Evolutionary conservation across 345 rosid genomes (phyloP).

Genomic region (Erucastrum elatum): DNA sequence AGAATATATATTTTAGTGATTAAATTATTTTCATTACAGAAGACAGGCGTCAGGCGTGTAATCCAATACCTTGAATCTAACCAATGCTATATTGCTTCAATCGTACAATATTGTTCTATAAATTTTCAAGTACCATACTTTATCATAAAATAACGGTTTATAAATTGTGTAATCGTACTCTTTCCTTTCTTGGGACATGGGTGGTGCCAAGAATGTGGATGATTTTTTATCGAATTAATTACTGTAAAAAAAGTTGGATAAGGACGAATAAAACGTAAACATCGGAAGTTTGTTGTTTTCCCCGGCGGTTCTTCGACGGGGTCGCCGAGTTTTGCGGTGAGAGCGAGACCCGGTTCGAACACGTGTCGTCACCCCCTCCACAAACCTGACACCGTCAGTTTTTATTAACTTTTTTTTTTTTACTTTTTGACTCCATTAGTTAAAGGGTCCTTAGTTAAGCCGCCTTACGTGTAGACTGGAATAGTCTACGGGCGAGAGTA

Average conservation of each 20-base stretch:
- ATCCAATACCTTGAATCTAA: conserved; percentile 39
- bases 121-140: conserved; percentile 4
- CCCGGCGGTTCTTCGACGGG: conserved; percentile 20
- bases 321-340: conserved; percentile 14
- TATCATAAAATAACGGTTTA: conserved; percentile 8
- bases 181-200: conserved; percentile 35
- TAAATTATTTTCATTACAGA: conserved; percentile 1
- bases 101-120: conserved; percentile 27
- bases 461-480: too few species aligned
- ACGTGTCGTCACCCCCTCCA: conserved; percentile 37
- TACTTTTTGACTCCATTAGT: conserved; percentile 9
- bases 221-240: neutral
- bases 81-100: conserved; percentile 27
- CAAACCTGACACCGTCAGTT: conserved; percentile 5
- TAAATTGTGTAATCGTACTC: conserved; percentile 30
- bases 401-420: neutral
- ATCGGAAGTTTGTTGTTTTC: conserved; percentile 3
- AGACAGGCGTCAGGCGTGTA: conserved; percentile 37
- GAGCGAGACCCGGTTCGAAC: neutral
- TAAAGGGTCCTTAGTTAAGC: too few species aligned
- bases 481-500: conserved; percentile 26
- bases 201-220: conserved; percentile 28
- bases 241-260: conserved; percentile 23
- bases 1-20: neutral
- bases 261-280: conserved; percentile 30